phyloP scores from a whole-genome alignment of 1,284 basidiomycete genomes.

The Coniferiporia weirii region DNA sequence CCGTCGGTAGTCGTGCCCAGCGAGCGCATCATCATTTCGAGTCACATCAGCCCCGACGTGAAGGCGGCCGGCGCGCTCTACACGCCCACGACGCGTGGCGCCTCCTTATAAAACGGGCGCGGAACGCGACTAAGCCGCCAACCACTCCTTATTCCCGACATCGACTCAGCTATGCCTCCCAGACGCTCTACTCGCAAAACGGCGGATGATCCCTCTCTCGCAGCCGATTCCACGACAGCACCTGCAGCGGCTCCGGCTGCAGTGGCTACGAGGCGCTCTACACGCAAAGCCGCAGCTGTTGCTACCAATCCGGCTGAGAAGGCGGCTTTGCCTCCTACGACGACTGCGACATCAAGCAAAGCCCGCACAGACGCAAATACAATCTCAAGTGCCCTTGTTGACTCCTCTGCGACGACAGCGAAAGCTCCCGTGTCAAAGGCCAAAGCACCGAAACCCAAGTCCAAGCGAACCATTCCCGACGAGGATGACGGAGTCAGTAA shows the following conservation, averaged over 20 bases:
- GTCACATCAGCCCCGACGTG: conserved; percentile 6
- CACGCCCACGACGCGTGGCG: conserved; percentile 8
- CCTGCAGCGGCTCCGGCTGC: not conserved
- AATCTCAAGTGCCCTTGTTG: not conserved
- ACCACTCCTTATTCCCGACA: not conserved
- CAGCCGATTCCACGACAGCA: not conserved
- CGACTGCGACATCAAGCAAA: not conserved
- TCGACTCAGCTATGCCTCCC: conserved; percentile 6
- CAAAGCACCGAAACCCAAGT: not conserved
- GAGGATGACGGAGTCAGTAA: conserved; percentile 23
- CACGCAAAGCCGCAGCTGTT: not conserved
- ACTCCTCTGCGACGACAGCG: not conserved
- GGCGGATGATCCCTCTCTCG: not conserved
- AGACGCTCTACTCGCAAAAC: conserved; percentile 12
- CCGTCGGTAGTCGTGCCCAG: not conserved
- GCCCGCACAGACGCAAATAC: no score
- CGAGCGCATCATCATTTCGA: not conserved
- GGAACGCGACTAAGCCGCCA: not conserved
- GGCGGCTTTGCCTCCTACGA: not conserved
- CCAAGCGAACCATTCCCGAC: conserved; percentile 20
- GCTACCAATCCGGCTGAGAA: not conserved
- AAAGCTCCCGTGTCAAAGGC: not conserved
- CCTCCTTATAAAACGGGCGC: not conserved
- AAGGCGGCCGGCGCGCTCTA: not conserved
- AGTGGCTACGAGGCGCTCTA: not conserved